Conservation (phyloP, 805 yeast species). For the Wickerhamomyces pijperi region DNA sequence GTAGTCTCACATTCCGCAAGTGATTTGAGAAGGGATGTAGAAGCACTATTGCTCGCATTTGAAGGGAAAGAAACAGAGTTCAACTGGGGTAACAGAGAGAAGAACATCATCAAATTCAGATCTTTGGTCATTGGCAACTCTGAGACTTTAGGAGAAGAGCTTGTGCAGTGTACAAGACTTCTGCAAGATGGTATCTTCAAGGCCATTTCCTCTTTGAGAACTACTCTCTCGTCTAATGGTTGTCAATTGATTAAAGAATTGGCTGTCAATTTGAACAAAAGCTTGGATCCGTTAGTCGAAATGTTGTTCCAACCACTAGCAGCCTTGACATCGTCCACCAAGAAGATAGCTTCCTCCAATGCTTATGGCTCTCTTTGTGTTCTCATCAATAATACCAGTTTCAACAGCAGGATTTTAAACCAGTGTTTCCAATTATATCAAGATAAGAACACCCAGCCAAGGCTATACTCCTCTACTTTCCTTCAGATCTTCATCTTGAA, state of each 20-base stretch:
- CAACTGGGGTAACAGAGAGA: slow-evolving; percentile 76
- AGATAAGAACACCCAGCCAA: slow-evolving; percentile 65
- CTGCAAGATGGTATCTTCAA: slow-evolving; percentile 54
- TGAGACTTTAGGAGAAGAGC: slow-evolving; percentile 25
- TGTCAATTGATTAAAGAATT: slow-evolving; percentile 70
- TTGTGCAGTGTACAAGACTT: slow-evolving; percentile 22
- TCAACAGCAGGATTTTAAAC: slow-evolving; percentile 37
- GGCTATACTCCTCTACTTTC: slow-evolving; percentile 63
- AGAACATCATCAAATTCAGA: slow-evolving; percentile 44
- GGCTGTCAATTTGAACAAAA: slow-evolving; percentile 15
- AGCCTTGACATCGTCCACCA: slow-evolving; percentile 25
- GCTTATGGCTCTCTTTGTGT: slow-evolving; percentile 32
- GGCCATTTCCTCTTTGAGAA: slow-evolving; percentile 63
- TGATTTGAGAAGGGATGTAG: slow-evolving; percentile 19
- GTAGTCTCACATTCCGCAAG: slow-evolving; percentile 4
- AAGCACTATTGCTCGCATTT: slow-evolving; percentile 29
- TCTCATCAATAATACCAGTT: slow-evolving; percentile 43
- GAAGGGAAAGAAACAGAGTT: slow-evolving; percentile 75
- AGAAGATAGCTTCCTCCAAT: slow-evolving; percentile 23
- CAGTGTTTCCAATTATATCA: slow-evolving; percentile 39
- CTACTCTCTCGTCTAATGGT: slow-evolving; percentile 68
- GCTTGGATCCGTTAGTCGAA: slow-evolving; percentile 23
- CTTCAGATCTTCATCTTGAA: slow-evolving; percentile 48
- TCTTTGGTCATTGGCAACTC: slow-evolving; percentile 50
- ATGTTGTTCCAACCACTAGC: slow-evolving; percentile 22